Conservation (phyloP, 1,284 basidiomycete species). For the Schizophyllum amplum region DNA sequence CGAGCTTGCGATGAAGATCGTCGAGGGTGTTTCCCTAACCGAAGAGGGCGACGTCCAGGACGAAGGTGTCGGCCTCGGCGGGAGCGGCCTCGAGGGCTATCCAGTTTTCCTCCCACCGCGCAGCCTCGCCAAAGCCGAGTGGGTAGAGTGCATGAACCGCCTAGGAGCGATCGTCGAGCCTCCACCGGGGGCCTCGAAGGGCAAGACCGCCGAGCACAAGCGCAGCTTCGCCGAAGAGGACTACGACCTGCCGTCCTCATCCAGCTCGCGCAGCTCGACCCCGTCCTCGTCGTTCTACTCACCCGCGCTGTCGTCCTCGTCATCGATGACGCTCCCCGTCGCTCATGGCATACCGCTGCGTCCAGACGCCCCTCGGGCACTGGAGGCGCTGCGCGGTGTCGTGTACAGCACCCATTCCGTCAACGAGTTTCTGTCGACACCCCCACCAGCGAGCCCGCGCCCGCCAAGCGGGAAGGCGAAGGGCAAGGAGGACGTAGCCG, state of each 20-base stretch:
- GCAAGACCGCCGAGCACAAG: not conserved
- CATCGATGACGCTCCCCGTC: not conserved
- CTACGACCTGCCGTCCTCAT: conserved; percentile 12
- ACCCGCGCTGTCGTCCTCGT: conserved; percentile 3
- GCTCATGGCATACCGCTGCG: conserved; percentile 2
- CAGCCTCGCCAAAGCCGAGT: conserved; percentile 81
- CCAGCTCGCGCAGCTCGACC: conserved; percentile 4
- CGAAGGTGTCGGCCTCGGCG: not conserved
- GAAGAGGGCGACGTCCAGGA: not conserved
- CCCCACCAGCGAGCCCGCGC: conserved; percentile 32
- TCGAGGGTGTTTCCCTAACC: conserved; percentile 31
- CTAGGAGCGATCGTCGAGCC: conserved; percentile 53
- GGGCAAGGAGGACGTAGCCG: conserved; percentile 1
- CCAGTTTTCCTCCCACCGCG: conserved; percentile 77
- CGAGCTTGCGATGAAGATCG: conserved; percentile 49
- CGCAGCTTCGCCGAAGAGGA: conserved; percentile 10
- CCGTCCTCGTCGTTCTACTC: conserved; percentile 16
- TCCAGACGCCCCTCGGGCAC: conserved; percentile 13
- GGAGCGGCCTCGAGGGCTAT: conserved; percentile 64
- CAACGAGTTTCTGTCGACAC: conserved; percentile 17
- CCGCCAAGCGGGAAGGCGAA: conserved; percentile 7
- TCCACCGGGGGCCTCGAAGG: conserved; percentile 11
- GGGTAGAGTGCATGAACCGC: conserved; percentile 70
- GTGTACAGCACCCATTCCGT: conserved; percentile 6
- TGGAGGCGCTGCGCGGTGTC: conserved; percentile 18